Percentiles rank a stretch among this genome's conserved stretches.
phyloP scores from a whole-genome alignment of 176 grass and related monocot genomes.

The Neostapfia colusana region DNA sequence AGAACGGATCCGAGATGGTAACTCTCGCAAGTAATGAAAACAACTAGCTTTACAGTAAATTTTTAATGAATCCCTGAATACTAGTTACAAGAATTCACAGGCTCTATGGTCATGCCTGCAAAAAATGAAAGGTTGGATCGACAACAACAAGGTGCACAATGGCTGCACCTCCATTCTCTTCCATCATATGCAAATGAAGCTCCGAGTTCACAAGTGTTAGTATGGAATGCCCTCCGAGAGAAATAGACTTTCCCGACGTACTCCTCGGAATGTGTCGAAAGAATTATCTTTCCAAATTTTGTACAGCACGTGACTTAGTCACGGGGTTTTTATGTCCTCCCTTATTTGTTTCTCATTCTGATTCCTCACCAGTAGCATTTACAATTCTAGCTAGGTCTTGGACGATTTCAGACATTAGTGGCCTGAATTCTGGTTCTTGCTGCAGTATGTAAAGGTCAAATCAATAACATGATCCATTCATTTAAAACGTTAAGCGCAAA shows the following conservation, averaged over 20 bases:
- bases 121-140: conserved; percentile 2
- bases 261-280: conserved; percentile 22
- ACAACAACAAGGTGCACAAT: conserved; percentile 15
- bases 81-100: conserved; percentile 26
- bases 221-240: conserved; percentile 13
- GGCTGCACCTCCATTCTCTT: conserved; percentile 13
- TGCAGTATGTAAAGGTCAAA: conserved; percentile 47
- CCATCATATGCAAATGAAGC: conserved; percentile 21
- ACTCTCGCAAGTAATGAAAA: not conserved
- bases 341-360: conserved; percentile 42
- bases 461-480: not conserved
- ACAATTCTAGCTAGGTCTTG: conserved; percentile 74
- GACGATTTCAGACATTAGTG: conserved; percentile 79
- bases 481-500: not conserved
- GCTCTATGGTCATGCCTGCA: conserved; percentile 21
- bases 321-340: conserved; percentile 2
- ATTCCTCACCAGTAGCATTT: conserved; percentile 58
- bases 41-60: not conserved
- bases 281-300: conserved; percentile 34
- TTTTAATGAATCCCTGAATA: conserved; percentile 10
- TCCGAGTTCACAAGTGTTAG: conserved; percentile 22
- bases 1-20: not conserved
- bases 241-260: conserved; percentile 10
- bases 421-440: conserved; percentile 78
- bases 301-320: conserved; percentile 8